Evolutionary conservation across 768 basidiomycete genomes (phyloP).

Genomic region (Xerocomus spinulosus): DNA sequence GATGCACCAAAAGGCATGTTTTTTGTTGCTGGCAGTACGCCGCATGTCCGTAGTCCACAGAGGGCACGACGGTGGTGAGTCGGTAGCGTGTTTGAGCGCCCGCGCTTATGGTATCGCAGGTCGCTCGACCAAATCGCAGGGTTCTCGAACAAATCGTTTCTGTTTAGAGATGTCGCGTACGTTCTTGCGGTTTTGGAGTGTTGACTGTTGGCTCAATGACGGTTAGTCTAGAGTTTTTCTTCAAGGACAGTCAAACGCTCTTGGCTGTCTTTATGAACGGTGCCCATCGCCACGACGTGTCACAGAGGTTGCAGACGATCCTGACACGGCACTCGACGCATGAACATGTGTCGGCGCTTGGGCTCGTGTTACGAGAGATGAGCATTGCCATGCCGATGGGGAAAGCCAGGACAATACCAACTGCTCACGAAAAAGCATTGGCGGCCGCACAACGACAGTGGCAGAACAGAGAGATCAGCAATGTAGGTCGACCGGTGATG

Average conservation of each 20-base stretch:
- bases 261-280: constrained; percentile 77
- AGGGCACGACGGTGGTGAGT: constrained; percentile 78
- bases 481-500: constrained; percentile 45
- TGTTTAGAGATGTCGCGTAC: constrained; percentile 90
- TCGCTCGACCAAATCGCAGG: constrained; percentile 71
- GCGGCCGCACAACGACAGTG: constrained; percentile 73
- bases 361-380: constrained; percentile 40
- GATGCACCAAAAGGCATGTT: constrained; percentile 81
- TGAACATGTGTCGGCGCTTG: constrained; percentile 40
- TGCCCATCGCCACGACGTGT: constrained; percentile 55
- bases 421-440: constrained; percentile 42
- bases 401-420: constrained; percentile 8
- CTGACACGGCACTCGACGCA: constrained; percentile 39
- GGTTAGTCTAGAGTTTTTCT: constrained; percentile 81
- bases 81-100: neutral
- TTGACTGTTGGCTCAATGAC: neutral
- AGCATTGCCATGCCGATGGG: constrained; percentile 24
- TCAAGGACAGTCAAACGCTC: constrained; percentile 86
- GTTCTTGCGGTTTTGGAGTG: constrained; percentile 26
- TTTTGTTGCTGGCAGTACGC: constrained; percentile 78
- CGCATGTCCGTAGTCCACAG: constrained; percentile 76
- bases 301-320: constrained; percentile 48
- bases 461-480: constrained; percentile 89
- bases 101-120: constrained; percentile 39
- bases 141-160: constrained; percentile 76